Base-by-base conservation (phyloP, 2,329 filamentous ascomycete genomes). In the Aspergillus unguis region DNA sequence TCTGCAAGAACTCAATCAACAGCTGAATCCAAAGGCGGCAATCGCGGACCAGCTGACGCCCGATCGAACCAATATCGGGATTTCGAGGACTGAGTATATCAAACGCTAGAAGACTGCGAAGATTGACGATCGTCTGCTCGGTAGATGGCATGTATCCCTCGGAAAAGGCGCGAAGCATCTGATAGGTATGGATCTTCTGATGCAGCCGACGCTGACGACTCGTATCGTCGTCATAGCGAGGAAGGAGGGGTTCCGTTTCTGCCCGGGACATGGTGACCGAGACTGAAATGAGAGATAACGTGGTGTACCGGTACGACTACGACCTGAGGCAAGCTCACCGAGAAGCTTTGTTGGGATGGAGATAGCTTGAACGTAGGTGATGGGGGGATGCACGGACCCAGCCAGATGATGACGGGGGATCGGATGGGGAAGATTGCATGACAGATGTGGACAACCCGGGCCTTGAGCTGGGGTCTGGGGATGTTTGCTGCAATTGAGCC, bases 111-210 rank as follows among this genome's bases (percentile, higher is more conserved):
- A 96, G 74, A 2, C 86, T 89, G 60, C 90, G 85, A 2, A 97
- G 77, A 60, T 95, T 91, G 67, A 86, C 77, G 63, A 94, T 87
- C 60, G 81, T 67, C 70, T 97, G 92, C 61, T 94, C 86, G 8
- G 88, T 96, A 5, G 90, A 94, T 43, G 92, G 92, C 87, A 97
- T 92, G 72, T 85, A 96, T 5, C 92, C 92, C 64, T 89, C 83
- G 1, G 83, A 82, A 7, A 96, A 70, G 50, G 92, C 92, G 48
- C 88, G 83, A 28, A 91, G 69, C 87, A 96, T 95, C 77, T 96
- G 90, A 68, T 96, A 96, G 27, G 86, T 86, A 73, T 96, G 92
- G 55, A 97, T 81, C 78, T 96, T 96, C 71, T 92, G 85, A 65
- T 92, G 89, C 53, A 95, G 80, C 63, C 85, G 79, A 44, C 85